These are phyloP conservation scores for Tetrahymena elliotti DNA, from an alignment of 73 alveolate genomes.

Conservation along the genomic window DNA sequence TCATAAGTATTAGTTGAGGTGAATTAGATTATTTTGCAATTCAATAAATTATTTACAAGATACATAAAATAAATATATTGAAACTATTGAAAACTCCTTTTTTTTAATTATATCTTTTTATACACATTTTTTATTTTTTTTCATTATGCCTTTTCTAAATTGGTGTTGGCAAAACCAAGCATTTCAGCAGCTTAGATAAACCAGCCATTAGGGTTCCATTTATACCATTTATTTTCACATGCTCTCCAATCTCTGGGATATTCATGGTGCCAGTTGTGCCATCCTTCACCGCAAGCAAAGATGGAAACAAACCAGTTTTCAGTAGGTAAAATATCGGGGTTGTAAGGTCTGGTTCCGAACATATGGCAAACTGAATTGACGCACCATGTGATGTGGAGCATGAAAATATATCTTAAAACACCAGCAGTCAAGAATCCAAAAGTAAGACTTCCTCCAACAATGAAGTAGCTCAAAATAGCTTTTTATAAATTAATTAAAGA, in stretches of 20 bases:
- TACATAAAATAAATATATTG: too few relatives aligned
- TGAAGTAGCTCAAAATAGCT: not conserved
- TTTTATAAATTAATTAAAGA: not conserved
- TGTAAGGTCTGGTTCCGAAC: conserved; percentile 11
- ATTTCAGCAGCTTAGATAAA: not conserved
- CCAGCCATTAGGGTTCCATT: not conserved
- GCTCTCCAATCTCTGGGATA: conserved; percentile 13
- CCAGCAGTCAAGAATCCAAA: conserved; percentile 8
- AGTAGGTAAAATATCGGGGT: not conserved
- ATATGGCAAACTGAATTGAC: conserved; percentile 8
- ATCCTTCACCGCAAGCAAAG: conserved; percentile 14
- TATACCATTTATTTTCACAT: not conserved
- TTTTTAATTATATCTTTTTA: too few relatives aligned
- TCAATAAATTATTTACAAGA: not conserved
- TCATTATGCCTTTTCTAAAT: not conserved
- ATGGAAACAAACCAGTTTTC: not conserved
- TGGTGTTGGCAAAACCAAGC: not conserved
- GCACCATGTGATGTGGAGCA: conserved; percentile 13
- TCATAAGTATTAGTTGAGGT: too few relatives aligned
- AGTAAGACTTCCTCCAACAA: not conserved
- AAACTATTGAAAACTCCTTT: not conserved
- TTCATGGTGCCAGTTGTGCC: conserved; percentile 38
- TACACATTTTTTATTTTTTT: not conserved
- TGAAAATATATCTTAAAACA: not conserved
- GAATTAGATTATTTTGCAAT: too few relatives aligned